Conservation (phyloP, 805 yeast genomes). For the Danielozyma ontarioensis region DNA sequence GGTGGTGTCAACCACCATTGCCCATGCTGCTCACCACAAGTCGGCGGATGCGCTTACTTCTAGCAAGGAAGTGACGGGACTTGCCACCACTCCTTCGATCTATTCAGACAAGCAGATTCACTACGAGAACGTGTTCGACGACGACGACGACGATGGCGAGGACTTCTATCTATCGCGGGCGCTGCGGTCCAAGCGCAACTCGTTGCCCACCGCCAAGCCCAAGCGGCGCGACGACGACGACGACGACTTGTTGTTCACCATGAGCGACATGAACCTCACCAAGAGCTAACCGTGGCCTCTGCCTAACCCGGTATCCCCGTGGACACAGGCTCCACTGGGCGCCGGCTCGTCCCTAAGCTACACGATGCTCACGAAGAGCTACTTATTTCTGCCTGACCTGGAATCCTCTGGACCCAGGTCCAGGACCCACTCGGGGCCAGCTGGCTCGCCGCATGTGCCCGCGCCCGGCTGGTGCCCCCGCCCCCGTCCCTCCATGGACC, state of each 20-base stretch:
- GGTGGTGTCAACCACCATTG: constrained; percentile 17
- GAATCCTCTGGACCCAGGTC: too few species aligned
- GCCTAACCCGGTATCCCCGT: too few species aligned
- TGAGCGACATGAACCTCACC: constrained; percentile 66
- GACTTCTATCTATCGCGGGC: constrained; percentile 10
- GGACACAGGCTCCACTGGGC: too few species aligned
- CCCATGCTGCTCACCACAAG: constrained; percentile 16
- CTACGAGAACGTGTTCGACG: constrained; percentile 40
- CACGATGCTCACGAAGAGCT: too few species aligned
- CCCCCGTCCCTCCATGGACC: too few species aligned
- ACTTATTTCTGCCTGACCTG: too few species aligned
- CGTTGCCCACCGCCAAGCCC: not conserved
- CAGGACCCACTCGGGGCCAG: too few species aligned
- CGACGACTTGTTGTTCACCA: constrained; percentile 62
- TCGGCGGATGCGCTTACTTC: constrained; percentile 2
- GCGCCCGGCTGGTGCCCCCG: too few species aligned
- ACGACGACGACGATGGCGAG: constrained; percentile 44
- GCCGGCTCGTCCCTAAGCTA: too few species aligned
- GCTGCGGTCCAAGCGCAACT: too few species aligned
- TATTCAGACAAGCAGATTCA: constrained; percentile 18
- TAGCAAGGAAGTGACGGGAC: constrained; percentile 16
- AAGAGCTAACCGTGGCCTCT: too few species aligned
- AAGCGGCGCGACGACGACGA: constrained; percentile 32
- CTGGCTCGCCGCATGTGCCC: too few species aligned
- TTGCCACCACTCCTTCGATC: constrained; percentile 33